A percentile compares a stretch with the other conserved stretches of the same genome.
Evolutionary conservation across 225 moss, liverwort and hornwort species (phyloP).

Genomic region (Climacium dendroides): DNA sequence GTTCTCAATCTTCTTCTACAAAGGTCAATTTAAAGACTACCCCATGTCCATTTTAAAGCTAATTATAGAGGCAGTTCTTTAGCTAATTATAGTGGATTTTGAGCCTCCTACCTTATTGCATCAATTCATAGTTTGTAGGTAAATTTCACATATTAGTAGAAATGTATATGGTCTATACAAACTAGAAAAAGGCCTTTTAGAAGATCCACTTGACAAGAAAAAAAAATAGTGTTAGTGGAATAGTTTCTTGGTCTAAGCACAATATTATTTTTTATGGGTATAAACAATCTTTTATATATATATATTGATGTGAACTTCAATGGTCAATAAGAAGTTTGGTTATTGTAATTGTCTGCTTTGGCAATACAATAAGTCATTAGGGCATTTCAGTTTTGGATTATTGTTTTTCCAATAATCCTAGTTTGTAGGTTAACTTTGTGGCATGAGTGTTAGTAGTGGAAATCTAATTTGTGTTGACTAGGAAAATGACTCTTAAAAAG

Average conservation of each 20-base stretch:
- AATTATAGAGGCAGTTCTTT: no score
- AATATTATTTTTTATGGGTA: fast-evolving
- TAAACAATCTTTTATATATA: not conserved
- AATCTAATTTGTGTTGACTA: fast-evolving
- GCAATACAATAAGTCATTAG: not conserved
- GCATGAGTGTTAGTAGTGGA: no score
- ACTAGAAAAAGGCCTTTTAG: not conserved
- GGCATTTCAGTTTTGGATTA: fast-evolving
- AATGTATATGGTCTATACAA: fast-evolving
- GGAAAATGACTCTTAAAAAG: not conserved
- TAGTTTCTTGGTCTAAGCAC: fast-evolving
- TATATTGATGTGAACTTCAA: not conserved
- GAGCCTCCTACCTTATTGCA: no score
- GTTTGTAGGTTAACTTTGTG: not conserved
- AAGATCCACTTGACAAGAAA: not conserved
- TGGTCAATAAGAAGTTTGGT: not conserved
- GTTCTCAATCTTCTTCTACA: no score
- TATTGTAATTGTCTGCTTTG: not conserved
- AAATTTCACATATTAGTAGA: no score
- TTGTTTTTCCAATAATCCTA: not conserved
- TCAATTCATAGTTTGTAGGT: no score
- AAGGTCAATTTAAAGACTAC: no score
- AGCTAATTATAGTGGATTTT: no score
- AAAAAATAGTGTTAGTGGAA: not conserved
- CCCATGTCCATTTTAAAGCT: no score